Percentiles rank a stretch among this genome's conserved stretches.
Evolutionary conservation across 2,329 filamentous ascomycete genomes (phyloP).

Genomic region (Arthrinium phaeospermum): DNA sequence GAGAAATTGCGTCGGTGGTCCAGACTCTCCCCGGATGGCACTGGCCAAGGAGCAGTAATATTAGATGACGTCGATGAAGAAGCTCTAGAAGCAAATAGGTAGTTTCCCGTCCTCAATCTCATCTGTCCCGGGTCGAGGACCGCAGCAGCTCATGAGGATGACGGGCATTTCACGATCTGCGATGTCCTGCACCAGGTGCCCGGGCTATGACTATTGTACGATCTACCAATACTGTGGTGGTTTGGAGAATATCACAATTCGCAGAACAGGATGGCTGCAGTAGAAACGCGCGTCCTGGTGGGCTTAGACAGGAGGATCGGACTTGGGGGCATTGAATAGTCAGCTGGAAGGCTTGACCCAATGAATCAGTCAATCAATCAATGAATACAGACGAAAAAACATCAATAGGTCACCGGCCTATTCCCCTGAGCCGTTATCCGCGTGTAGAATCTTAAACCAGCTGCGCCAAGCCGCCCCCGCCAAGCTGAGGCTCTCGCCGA

Average conservation of each 20-base stretch:
- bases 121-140: neutral
- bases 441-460: neutral
- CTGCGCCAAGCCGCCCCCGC: neutral
- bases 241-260: neutral
- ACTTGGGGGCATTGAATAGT: neutral
- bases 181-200: neutral
- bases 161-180: neutral
- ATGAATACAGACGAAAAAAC: neutral
- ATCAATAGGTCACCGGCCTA: neutral
- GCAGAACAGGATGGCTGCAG: neutral
- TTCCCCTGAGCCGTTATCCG: neutral
- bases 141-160: neutral
- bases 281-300: slow-evolving; percentile 29
- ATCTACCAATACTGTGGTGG: neutral
- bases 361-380: neutral
- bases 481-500: neutral
- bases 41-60: neutral
- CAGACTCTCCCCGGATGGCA: neutral
- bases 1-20: neutral
- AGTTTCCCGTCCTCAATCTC: neutral
- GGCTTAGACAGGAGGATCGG: slow-evolving; percentile 25
- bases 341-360: neutral
- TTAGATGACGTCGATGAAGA: neutral
- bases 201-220: neutral
- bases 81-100: neutral